Percentiles rank a stretch among this genome's conserved stretches.
phyloP scores from a whole-genome alignment of 2,329 filamentous ascomycete species.

The Ophiostoma himal-ulmi region DNA sequence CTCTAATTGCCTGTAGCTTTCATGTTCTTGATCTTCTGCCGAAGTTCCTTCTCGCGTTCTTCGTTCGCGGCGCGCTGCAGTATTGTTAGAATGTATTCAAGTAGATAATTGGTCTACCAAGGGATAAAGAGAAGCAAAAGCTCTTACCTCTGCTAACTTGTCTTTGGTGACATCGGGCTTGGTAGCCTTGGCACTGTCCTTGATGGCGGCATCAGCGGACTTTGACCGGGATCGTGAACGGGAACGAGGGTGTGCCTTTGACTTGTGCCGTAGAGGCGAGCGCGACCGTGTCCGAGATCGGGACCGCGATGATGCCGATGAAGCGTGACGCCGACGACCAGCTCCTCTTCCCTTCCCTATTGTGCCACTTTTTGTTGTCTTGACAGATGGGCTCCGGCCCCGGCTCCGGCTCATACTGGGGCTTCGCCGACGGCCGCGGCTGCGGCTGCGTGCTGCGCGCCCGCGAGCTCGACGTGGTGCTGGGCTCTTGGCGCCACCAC shows the following conservation, averaged over 20 bases:
- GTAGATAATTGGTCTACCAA: neutral
- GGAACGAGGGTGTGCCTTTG: constrained; percentile 36
- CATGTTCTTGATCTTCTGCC: constrained; percentile 49
- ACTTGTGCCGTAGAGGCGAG: neutral
- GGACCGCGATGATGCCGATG: constrained; percentile 47
- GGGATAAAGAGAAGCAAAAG: neutral
- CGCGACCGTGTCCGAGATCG: constrained; percentile 14
- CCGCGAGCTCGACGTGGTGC: neutral
- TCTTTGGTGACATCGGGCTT: constrained; percentile 18
- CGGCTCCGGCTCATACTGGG: constrained; percentile 31
- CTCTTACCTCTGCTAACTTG: neutral
- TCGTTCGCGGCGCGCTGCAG: constrained; percentile 40
- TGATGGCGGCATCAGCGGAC: constrained; percentile 53
- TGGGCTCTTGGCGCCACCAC: constrained; percentile 24
- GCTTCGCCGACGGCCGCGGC: constrained; percentile 27
- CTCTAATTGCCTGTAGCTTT: constrained; percentile 1
- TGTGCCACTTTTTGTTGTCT: neutral
- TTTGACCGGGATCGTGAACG: constrained; percentile 40
- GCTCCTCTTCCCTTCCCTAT: constrained; percentile 14
- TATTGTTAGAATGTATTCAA: constrained; percentile 26
- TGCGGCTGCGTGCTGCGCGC: neutral
- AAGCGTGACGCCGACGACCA: constrained; percentile 40
- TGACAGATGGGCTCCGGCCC: constrained; percentile 15
- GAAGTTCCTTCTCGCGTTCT: constrained; percentile 46
- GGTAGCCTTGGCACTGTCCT: constrained; percentile 36